Conservation (phyloP, 1,284 basidiomycete genomes). For the Termitomyces sp. region DNA sequence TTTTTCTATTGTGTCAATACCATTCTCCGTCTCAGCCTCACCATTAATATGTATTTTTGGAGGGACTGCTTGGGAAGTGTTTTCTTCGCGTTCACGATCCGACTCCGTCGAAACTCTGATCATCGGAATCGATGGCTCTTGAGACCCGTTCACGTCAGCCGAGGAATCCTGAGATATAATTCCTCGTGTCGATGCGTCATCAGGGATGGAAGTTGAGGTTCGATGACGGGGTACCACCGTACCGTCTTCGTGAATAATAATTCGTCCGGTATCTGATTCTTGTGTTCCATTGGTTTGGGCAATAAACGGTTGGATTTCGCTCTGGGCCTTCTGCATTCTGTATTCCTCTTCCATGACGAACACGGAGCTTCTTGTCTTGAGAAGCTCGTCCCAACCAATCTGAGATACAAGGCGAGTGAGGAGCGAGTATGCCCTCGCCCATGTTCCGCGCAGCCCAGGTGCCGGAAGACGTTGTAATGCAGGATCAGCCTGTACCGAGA, state of each 20-base stretch:
- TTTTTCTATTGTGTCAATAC: constrained; percentile 44
- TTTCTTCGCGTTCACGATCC: constrained; percentile 47
- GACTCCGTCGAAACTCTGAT: constrained; percentile 88
- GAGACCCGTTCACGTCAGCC: constrained; percentile 15
- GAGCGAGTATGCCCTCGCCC: constrained; percentile 90
- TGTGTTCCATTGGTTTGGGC: constrained; percentile 19
- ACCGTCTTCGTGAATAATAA: constrained; percentile 56
- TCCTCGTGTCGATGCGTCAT: constrained; percentile 72
- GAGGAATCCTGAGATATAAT: constrained; percentile 33
- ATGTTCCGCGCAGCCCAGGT: constrained; percentile 91
- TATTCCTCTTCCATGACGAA: constrained; percentile 99
- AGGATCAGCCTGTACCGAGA: constrained; percentile 72
- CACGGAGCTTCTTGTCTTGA: constrained; percentile 89
- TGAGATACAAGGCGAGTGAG: constrained; percentile 86
- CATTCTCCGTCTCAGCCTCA: constrained; percentile 28
- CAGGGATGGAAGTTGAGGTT: constrained; percentile 27
- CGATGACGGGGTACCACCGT: constrained; percentile 26
- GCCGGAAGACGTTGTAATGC: constrained; percentile 91
- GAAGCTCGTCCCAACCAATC: constrained; percentile 98
- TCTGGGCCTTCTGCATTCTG: constrained; percentile 77
- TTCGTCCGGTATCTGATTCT: constrained; percentile 24
- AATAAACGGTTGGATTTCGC: constrained; percentile 39
- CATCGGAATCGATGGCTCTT: constrained; percentile 56
- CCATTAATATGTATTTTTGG: constrained; percentile 20
- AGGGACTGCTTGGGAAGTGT: constrained; percentile 11